Evolutionary conservation across 176 grass and related monocot genomes (phyloP).

Genomic region (Elymus sibiricus): DNA sequence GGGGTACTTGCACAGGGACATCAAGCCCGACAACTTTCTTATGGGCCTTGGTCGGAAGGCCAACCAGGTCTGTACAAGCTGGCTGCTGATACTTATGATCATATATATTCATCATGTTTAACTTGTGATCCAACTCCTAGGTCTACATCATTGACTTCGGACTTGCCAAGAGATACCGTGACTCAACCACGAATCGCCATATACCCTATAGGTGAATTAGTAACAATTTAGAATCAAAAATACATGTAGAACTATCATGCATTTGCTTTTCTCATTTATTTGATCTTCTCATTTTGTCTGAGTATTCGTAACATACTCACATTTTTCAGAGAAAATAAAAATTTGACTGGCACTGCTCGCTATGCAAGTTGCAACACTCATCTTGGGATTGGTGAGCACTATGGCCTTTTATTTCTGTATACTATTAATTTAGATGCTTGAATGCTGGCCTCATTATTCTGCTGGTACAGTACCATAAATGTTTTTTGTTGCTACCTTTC

Average conservation of each 20-base stretch:
- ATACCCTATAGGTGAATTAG: constrained; percentile 61
- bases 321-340: constrained; percentile 67
- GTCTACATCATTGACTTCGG: constrained; percentile 90
- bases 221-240: not conserved
- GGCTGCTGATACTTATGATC: not conserved
- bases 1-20: constrained; percentile 77
- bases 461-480: not conserved
- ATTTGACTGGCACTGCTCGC: constrained; percentile 68
- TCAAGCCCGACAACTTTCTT: constrained; percentile 84
- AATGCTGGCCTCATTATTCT: not conserved
- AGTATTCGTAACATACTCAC: not conserved
- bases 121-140: constrained; percentile 36
- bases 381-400: constrained; percentile 62
- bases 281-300: not conserved
- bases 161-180: constrained; percentile 80
- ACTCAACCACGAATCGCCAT: constrained; percentile 63
- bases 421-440: not conserved
- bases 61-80: constrained; percentile 54
- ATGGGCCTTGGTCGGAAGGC: constrained; percentile 87
- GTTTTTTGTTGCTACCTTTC: not conserved
- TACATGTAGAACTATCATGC: not conserved
- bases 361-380: constrained; percentile 76
- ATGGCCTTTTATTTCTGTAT: constrained; percentile 4
- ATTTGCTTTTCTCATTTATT: not conserved
- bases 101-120: not conserved